Evolutionary conservation across 345 rosid genomes (phyloP).

Genomic region (Nephelium lappaceum): DNA sequence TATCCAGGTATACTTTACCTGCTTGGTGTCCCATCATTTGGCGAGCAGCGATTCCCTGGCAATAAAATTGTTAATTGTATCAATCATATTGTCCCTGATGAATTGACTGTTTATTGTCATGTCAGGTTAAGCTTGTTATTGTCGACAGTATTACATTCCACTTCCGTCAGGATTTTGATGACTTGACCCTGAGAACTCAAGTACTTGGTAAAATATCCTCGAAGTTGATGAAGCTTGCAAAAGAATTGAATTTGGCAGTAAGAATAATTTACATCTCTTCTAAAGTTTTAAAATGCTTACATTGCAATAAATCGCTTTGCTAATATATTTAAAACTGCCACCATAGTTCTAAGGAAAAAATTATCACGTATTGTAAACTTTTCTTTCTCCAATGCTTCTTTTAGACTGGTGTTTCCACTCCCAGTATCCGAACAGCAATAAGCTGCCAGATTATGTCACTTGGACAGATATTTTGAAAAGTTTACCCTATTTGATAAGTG

Average conservation of each 20-base stretch:
- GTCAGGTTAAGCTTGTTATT: constrained; percentile 78
- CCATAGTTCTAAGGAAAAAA: not conserved
- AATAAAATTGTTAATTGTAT: not conserved
- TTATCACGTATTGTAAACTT: not conserved
- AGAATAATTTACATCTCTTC: constrained; percentile 26
- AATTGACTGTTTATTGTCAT: constrained; percentile 14
- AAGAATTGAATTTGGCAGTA: constrained; percentile 79
- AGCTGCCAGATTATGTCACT: not conserved
- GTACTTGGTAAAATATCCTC: constrained; percentile 78
- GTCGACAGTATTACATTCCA: constrained; percentile 92
- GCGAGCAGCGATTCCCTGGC: not conserved
- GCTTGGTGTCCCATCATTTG: not conserved
- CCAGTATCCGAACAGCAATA: not conserved
- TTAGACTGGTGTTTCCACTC: not conserved
- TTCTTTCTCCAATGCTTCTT: not conserved
- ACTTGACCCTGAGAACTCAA: constrained; percentile 76
- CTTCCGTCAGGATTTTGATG: constrained; percentile 97
- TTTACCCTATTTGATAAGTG: not conserved
- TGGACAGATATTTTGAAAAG: not conserved
- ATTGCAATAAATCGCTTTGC: not conserved
- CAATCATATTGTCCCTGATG: not conserved
- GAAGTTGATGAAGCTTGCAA: constrained; percentile 90
- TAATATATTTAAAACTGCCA: not conserved
- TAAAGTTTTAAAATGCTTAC: not conserved
- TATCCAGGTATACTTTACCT: not conserved